A percentile compares a stretch with the other conserved stretches of the same genome.
Evolutionary conservation across 1,139 yeast genomes (phyloP).

Genomic region (Candida sanyaensis): DNA sequence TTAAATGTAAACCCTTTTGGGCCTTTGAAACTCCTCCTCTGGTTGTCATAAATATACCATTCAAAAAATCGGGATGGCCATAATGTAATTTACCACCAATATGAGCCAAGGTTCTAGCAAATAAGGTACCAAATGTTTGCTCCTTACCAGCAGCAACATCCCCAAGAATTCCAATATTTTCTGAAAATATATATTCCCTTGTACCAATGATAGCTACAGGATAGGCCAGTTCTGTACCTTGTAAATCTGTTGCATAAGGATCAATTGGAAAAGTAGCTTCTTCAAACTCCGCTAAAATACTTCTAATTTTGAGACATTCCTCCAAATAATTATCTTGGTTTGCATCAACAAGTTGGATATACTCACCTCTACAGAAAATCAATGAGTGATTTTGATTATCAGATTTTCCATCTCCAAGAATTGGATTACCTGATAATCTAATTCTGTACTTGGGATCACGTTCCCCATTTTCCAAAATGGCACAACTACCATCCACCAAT

Average conservation of each 20-base stretch:
- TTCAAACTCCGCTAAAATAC: conserved; percentile 52
- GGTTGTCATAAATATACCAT: conserved; percentile 52
- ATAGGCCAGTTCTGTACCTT: conserved; percentile 24
- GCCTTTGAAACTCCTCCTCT: conserved; percentile 60
- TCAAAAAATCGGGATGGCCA: conserved; percentile 59
- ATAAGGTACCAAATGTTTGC: conserved; percentile 58
- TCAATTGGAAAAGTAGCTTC: conserved; percentile 36
- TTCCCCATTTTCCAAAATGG: conserved; percentile 33
- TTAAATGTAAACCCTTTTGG: conserved; percentile 54
- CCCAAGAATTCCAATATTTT: conserved; percentile 54
- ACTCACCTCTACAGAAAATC: conserved; percentile 54
- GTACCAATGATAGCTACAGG: conserved; percentile 60
- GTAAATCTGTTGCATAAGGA: conserved; percentile 32
- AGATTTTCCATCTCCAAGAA: conserved; percentile 58
- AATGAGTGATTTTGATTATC: conserved; percentile 57
- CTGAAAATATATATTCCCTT: conserved; percentile 56
- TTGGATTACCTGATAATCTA: conserved; percentile 54
- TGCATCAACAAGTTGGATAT: conserved; percentile 55
- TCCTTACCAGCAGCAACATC: conserved; percentile 62
- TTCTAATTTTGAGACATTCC: conserved; percentile 56
- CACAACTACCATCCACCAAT: conserved; percentile 48
- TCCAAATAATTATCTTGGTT: conserved; percentile 59
- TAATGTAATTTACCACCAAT: conserved; percentile 58
- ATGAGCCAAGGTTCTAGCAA: conserved; percentile 56
- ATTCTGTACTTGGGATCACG: conserved; percentile 45